Evolutionary conservation across 345 rosid genomes (phyloP).

Genomic region (Durio zibethinus): DNA sequence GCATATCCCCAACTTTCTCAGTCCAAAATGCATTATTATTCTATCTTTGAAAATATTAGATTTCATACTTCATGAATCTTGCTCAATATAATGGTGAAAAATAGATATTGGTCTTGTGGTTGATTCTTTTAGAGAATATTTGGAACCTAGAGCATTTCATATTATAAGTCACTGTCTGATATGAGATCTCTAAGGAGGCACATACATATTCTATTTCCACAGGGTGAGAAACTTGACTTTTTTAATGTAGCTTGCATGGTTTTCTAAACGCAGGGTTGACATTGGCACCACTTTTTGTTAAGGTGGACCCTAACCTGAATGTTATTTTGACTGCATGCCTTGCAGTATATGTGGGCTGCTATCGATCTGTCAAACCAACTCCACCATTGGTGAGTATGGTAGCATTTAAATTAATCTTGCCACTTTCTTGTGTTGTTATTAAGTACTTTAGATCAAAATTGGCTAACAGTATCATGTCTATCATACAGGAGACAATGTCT

Average conservation of each 20-base stretch:
- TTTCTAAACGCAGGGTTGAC: conserved; percentile 62
- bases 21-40: neutral
- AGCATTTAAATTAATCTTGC: neutral
- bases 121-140: neutral
- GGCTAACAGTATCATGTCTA: neutral
- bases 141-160: neutral
- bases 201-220: neutral
- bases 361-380: conserved; percentile 93
- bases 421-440: neutral
- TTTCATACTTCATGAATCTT: neutral
- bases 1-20: neutral
- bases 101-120: neutral
- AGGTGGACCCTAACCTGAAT: conserved; percentile 86
- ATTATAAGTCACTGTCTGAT: neutral
- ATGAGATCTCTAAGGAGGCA: neutral
- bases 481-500: conserved; percentile 88
- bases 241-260: conserved; percentile 8
- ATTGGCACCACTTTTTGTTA: conserved; percentile 89
- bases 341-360: conserved; percentile 92
- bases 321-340: conserved; percentile 84
- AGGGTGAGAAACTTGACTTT: neutral
- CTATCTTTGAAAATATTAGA: neutral
- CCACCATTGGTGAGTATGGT: conserved; percentile 45
- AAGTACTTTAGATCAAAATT: neutral
- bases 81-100: neutral